Evolutionary conservation across 176 grass and related monocot species (phyloP), one percentile per base, ranked within the genome.

Genomic region (Secale cereale): DNA sequence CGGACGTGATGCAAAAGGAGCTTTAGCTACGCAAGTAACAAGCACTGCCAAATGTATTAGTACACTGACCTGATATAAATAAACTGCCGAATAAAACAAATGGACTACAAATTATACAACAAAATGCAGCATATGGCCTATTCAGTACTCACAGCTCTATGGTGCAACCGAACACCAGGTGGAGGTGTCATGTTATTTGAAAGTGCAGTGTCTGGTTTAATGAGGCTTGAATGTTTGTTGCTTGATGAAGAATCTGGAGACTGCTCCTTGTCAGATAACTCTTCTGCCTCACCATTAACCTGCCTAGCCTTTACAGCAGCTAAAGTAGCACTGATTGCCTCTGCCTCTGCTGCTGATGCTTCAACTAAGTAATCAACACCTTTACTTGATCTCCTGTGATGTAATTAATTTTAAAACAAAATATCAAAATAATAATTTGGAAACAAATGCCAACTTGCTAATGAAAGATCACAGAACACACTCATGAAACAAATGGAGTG

Each of bases 121-220:
- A 72, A 57, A 61, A 32, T 78, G n/a, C 11, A 81, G 11, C 17
- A 83, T 50, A 66, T n/a, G 56, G 75, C 72, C 29, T 82, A 95
- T 93, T 98, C 77, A 92, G 93, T 87, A 95, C 96, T 98, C 77
- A 98, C 96, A 81, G 96, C 96, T 95, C 96, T 98, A 80, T 98
- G 96, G 79, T 98, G 96, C 75, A 98, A 89, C 63, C 96, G 86
- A 88, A 98, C 96, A 28, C 96, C 96, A 86, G 93, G 86, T 90
- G 83, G 22, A 87, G 83, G 74, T 68, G 91, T 78, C 71, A 85
- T 71, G 87, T 77, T 92, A 62, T 88, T 95, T n/a, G 73, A 79
- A 54, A 92, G 56, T 79, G 39, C 65, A 83, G 78, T 4, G 52
- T 98, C 93, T 78, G 88, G 88, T 92, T 90, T 94, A 74, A 95